phyloP scores from a whole-genome alignment of 805 yeast genomes.

The Diddensiella caesifluorescens region DNA sequence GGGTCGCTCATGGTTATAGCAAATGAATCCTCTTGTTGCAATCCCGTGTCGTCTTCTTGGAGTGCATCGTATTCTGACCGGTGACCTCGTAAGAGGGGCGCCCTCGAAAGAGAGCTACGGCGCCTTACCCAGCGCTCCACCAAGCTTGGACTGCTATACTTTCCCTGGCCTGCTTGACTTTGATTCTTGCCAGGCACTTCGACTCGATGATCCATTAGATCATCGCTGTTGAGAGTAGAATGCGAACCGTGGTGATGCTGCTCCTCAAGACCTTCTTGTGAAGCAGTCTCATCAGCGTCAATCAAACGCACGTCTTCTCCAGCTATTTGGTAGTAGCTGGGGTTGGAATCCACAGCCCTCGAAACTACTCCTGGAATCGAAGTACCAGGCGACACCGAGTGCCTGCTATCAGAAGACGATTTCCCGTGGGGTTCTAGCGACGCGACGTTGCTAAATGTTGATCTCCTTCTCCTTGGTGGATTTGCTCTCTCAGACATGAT shows the following conservation, averaged over 20 bases:
- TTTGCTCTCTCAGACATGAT: constrained; percentile 1
- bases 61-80: too few relatives aligned
- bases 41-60: neutral
- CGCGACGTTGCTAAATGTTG: constrained; percentile 20
- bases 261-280: too few relatives aligned
- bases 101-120: constrained; percentile 15
- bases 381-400: constrained; percentile 1
- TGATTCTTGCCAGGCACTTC: constrained; percentile 6
- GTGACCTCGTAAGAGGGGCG: constrained; percentile 5
- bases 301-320: constrained; percentile 11
- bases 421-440: constrained; percentile 18
- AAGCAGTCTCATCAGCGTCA: constrained; percentile 6
- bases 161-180: neutral
- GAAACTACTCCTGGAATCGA: neutral
- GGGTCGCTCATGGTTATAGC: constrained; percentile 13
- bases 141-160: constrained; percentile 7
- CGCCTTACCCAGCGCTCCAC: constrained; percentile 20
- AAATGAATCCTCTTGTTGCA: constrained; percentile 10
- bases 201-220: constrained; percentile 20
- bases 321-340: constrained; percentile 17
- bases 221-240: constrained; percentile 15
- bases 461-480: constrained; percentile 13
- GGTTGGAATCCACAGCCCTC: neutral
- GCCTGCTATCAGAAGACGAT: neutral
- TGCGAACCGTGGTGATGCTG: constrained; percentile 8